A percentile compares a stretch with the other conserved stretches of the same genome.
These are phyloP conservation scores for Aspergillus tamarii DNA, from an alignment of 2,329 filamentous ascomycete genomes.

Conservation along the genomic window DNA sequence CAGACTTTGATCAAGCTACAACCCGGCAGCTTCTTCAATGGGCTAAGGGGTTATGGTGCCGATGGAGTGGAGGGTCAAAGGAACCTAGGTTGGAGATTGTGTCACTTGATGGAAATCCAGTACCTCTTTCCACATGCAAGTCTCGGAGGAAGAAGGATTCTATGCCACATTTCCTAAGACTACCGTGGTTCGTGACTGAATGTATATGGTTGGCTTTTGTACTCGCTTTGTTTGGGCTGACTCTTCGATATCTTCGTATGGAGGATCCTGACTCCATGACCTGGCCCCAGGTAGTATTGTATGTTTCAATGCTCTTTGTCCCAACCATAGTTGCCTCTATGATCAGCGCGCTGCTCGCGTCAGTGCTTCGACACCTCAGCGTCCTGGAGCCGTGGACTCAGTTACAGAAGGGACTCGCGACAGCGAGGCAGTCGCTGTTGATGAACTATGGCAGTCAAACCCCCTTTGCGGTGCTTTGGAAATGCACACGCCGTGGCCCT, in stretches of 20 bases:
- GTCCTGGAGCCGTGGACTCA: conserved; percentile 25
- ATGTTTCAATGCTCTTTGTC: conserved; percentile 21
- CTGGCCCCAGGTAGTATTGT: neutral
- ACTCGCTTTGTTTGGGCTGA: conserved; percentile 18
- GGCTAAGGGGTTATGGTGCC: conserved; percentile 20
- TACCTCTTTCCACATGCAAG: neutral
- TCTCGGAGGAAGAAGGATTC: conserved; percentile 12
- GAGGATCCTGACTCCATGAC: neutral
- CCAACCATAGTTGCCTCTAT: conserved; percentile 26
- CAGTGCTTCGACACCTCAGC: conserved; percentile 25
- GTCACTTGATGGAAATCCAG: neutral
- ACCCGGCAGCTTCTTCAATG: conserved; percentile 24
- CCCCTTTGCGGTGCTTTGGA: neutral
- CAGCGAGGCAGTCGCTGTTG: conserved; percentile 13
- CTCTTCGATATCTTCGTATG: conserved; percentile 1
- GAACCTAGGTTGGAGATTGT: conserved; percentile 16
- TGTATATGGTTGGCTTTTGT: conserved; percentile 19
- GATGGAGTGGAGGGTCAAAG: conserved; percentile 11
- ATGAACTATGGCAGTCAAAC: conserved; percentile 5
- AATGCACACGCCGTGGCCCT: neutral
- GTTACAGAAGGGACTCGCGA: conserved; percentile 19
- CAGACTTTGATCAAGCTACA: conserved; percentile 14
- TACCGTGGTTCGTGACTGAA: conserved; percentile 23
- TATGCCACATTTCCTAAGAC: conserved; percentile 25
- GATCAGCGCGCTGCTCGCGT: conserved; percentile 21